Percentiles rank a stretch among this genome's conserved stretches.
phyloP scores from a whole-genome alignment of 805 yeast species.

The Candida yuanshanica region DNA sequence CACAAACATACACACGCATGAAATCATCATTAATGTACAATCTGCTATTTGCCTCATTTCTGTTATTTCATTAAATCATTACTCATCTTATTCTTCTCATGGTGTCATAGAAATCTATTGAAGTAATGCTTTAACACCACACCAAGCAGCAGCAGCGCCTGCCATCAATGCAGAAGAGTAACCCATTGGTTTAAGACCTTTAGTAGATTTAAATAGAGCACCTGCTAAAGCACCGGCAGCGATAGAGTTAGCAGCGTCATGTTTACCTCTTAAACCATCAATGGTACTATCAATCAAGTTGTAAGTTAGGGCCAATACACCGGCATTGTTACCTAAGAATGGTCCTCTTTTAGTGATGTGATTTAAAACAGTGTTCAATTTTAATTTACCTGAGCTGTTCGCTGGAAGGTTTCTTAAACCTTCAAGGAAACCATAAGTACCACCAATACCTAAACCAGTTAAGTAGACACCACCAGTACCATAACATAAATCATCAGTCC shows the following conservation, averaged over 20 bases:
- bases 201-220: conserved; percentile 80
- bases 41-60: not conserved
- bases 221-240: conserved; percentile 91
- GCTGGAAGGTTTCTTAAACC: conserved; percentile 77
- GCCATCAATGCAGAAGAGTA: conserved; percentile 81
- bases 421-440: conserved; percentile 80
- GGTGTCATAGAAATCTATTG: not conserved
- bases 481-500: conserved; percentile 96
- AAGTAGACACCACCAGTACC: conserved; percentile 95
- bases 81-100: not conserved
- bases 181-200: conserved; percentile 84
- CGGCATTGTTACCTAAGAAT: conserved; percentile 89
- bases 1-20: too few relatives aligned
- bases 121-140: conserved; percentile 56
- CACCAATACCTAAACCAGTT: conserved; percentile 83
- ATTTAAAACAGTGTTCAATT: conserved; percentile 85
- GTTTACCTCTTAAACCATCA: conserved; percentile 80
- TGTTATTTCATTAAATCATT: not conserved
- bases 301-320: conserved; percentile 86
- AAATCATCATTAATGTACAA: not conserved
- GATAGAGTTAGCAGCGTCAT: conserved; percentile 78
- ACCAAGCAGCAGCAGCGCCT: conserved; percentile 90
- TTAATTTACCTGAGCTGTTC: conserved; percentile 70
- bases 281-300: conserved; percentile 76
- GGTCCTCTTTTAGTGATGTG: conserved; percentile 95